A percentile compares a stretch with the other conserved stretches of the same genome.
Conservation (phyloP, 768 basidiomycete species). For the Trametes cubensis region DNA sequence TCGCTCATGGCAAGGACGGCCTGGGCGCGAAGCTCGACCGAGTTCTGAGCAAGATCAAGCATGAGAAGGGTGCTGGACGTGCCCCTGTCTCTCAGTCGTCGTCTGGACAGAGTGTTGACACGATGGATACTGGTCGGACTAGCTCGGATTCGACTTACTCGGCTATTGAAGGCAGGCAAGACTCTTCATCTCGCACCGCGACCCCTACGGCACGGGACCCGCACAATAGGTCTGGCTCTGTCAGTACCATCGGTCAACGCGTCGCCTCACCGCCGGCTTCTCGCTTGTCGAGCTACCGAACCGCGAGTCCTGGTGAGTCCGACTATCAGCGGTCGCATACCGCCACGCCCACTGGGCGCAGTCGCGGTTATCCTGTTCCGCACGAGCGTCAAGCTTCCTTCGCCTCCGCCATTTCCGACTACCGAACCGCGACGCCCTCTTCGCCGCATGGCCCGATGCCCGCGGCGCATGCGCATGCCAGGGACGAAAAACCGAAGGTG, state of each 20-base stretch:
- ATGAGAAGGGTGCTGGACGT: conserved; percentile 49
- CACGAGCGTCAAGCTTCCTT: conserved; percentile 67
- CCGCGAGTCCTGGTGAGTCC: conserved; percentile 32
- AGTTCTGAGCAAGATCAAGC: conserved; percentile 75
- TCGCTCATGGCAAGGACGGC: conserved; percentile 59
- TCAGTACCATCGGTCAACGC: conserved; percentile 21
- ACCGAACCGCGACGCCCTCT: conserved; percentile 34
- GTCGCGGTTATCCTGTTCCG: conserved; percentile 2
- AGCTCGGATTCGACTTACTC: conserved; percentile 62
- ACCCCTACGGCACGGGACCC: conserved; percentile 28
- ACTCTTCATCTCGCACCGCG: conserved; percentile 39
- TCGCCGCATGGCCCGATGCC: conserved; percentile 22
- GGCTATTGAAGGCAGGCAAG: conserved; percentile 25
- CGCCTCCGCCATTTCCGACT: conserved; percentile 74
- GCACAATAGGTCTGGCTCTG: conserved; percentile 25
- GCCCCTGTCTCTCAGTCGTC: conserved; percentile 25
- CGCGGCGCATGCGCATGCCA: neutral
- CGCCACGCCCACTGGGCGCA: conserved; percentile 42
- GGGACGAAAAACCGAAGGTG: conserved; percentile 35
- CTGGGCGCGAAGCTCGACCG: conserved; percentile 72
- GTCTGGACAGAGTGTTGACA: conserved; percentile 30
- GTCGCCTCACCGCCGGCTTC: conserved; percentile 33
- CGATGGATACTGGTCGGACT: conserved; percentile 33
- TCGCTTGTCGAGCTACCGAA: conserved; percentile 34
- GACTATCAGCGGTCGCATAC: conserved; percentile 29